Evolutionary conservation across 306 rosid genomes (phyloP).

Genomic region (Quillaja saponaria): DNA sequence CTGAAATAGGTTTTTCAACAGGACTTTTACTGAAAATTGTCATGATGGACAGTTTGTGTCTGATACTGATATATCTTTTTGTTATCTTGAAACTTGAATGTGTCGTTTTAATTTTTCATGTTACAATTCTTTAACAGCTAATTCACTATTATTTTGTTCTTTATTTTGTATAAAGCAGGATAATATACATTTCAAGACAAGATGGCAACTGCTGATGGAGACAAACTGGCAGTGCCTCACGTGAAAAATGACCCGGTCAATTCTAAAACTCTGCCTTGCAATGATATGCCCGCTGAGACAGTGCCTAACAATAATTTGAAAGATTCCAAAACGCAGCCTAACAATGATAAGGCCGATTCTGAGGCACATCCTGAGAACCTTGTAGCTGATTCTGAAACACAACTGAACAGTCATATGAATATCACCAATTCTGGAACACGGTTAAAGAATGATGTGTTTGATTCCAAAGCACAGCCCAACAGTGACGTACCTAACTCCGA

Average conservation of each 20-base stretch:
- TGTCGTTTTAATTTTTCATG: too few species aligned
- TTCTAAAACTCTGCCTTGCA: conserved; percentile 28
- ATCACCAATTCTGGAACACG: conserved; percentile 10
- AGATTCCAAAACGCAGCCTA: conserved; percentile 20
- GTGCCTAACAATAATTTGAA: conserved; percentile 15
- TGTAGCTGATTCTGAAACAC: not conserved
- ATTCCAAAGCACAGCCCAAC: conserved; percentile 21
- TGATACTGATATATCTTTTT: too few species aligned
- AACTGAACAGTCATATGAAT: conserved; percentile 13
- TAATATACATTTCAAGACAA: conserved; percentile 35
- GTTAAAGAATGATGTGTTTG: conserved; percentile 6
- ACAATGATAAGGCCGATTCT: conserved; percentile 21
- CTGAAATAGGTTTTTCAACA: too few species aligned
- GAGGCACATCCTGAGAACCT: conserved; percentile 22
- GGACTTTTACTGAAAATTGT: too few species aligned
- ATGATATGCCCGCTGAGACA: conserved; percentile 26
- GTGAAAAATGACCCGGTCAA: conserved; percentile 25
- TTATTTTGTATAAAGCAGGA: conserved; percentile 34
- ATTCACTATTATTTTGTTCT: conserved; percentile 2
- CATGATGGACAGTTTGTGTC: too few species aligned
- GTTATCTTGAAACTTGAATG: too few species aligned
- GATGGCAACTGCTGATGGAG: conserved; percentile 55
- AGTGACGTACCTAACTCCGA: conserved; percentile 31
- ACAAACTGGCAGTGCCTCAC: conserved; percentile 31
- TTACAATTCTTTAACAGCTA: not conserved